Conservation (phyloP, 768 basidiomycete species). For the Porphyrellus cyaneotinctus region DNA sequence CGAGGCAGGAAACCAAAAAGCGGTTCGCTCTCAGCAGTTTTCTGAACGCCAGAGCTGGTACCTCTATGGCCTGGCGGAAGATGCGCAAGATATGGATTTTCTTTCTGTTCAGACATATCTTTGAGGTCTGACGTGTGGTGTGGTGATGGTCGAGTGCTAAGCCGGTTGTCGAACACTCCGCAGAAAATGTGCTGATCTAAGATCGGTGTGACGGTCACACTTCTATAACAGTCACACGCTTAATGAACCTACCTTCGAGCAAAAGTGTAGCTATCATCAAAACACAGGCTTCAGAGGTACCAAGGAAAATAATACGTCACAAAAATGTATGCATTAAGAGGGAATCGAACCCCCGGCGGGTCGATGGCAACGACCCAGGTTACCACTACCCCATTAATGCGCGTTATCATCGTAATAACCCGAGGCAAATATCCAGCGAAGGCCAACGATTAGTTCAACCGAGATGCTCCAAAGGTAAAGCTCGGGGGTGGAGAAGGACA, state of each 20-base stretch:
- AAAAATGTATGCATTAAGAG: conserved; percentile 19
- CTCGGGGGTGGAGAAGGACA: not conserved
- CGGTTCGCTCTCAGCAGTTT: conserved; percentile 45
- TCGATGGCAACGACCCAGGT: conserved; percentile 72
- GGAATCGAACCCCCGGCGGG: conserved; percentile 88
- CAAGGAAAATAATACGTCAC: too few relatives aligned
- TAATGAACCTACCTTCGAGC: too few relatives aligned
- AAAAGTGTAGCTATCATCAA: too few relatives aligned
- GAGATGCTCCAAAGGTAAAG: too few relatives aligned
- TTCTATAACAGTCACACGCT: not conserved
- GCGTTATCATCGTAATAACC: not conserved
- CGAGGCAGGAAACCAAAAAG: conserved; percentile 73
- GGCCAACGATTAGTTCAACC: too few relatives aligned
- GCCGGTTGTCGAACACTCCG: not conserved
- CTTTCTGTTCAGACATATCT: conserved; percentile 20
- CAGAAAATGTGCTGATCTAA: conserved; percentile 16
- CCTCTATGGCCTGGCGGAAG: conserved; percentile 32
- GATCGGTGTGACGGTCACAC: conserved; percentile 5
- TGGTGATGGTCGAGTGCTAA: conserved; percentile 2
- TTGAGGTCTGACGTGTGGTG: not conserved
- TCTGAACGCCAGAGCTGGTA: not conserved
- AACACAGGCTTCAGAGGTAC: too few relatives aligned
- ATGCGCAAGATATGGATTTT: conserved; percentile 58
- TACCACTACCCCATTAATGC: conserved; percentile 57
- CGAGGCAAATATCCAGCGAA: too few relatives aligned